Evolutionary conservation across 345 rosid species (phyloP).

Genomic region (Jatropha curcas): DNA sequence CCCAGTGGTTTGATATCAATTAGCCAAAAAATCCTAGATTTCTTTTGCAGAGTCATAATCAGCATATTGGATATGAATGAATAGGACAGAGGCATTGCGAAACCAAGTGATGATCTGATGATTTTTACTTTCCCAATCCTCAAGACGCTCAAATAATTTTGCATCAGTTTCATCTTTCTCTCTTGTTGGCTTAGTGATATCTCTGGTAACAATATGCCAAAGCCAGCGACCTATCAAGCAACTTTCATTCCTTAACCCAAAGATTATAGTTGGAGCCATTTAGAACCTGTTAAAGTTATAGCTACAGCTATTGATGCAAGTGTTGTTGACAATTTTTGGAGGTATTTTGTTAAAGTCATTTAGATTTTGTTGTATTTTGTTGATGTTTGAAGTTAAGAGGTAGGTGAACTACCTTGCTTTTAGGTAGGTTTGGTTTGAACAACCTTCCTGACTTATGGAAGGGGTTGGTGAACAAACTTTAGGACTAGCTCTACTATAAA

Average conservation of each 20-base stretch:
- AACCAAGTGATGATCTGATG: conserved; percentile 5
- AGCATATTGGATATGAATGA: conserved; percentile 2
- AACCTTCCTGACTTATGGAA: too few relatives aligned
- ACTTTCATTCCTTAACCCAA: not conserved
- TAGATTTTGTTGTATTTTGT: too few relatives aligned
- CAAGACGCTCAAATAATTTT: not conserved
- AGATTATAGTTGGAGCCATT: too few relatives aligned
- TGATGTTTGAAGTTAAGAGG: too few relatives aligned
- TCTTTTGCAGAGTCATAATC: not conserved
- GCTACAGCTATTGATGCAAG: too few relatives aligned
- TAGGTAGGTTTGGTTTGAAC: too few relatives aligned
- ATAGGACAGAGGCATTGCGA: not conserved
- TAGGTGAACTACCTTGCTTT: too few relatives aligned
- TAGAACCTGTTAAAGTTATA: too few relatives aligned
- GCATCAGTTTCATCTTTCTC: not conserved
- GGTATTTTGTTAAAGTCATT: too few relatives aligned
- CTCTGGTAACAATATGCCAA: not conserved
- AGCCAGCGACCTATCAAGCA: not conserved
- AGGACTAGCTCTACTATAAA: too few relatives aligned
- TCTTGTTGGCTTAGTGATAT: conserved; percentile 1
- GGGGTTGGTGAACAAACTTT: too few relatives aligned
- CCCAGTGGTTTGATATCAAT: not conserved
- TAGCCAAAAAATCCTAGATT: not conserved
- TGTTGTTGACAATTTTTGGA: too few relatives aligned
- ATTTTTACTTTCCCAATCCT: conserved; percentile 12